Evolutionary conservation across 306 rosid genomes (phyloP), one percentile per base, ranked within the genome.

Genomic region (Malus asiatica): DNA sequence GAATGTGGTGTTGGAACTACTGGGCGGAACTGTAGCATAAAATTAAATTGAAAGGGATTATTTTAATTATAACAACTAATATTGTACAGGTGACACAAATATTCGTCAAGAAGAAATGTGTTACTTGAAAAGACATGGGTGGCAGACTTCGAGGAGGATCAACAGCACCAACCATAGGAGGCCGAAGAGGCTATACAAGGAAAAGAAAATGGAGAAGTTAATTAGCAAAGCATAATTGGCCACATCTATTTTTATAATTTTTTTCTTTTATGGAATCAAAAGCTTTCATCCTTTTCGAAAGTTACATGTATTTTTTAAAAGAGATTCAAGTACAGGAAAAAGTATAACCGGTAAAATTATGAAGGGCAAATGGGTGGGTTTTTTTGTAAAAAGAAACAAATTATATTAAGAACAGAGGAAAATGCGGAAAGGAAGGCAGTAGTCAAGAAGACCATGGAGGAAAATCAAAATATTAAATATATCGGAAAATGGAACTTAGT

Each of bases 91-190:
- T 61, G 55, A 68, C 40, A 44, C 32, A 75, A 11, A 75, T 52
- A 33, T 30, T 71, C 79, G 61, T 76, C 14, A 46, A 64, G 71
- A 51, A 73, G 73, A 62, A 62, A 68, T 73, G 78, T 18, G 62
- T 91, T 87, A 93, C 98, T 78, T 91, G 98, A 80, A 85, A 85
- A 71, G 93, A 64, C 90, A 90, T 88, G 3, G 91, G 86, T 9
- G 92, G 90, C 83, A 85, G 85, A 76, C 78, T 75, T 77, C 92
- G 90, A 59, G 88, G 90, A 75, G 95, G 93, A 70, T 93, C 98
- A 90, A 86, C 76, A 25, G 91, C 71, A 89, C 93, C 90, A 68
- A 83, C 78, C 11, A 87, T 71, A 8, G 93, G 92, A 80, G 92
- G 93, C 83, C 91, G 92, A 71, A 88, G 78, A 85, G 93, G 96